Percentiles rank a stretch among this genome's conserved stretches.
phyloP scores from a whole-genome alignment of 306 rosid species.

The Begonia fuchsioides region DNA sequence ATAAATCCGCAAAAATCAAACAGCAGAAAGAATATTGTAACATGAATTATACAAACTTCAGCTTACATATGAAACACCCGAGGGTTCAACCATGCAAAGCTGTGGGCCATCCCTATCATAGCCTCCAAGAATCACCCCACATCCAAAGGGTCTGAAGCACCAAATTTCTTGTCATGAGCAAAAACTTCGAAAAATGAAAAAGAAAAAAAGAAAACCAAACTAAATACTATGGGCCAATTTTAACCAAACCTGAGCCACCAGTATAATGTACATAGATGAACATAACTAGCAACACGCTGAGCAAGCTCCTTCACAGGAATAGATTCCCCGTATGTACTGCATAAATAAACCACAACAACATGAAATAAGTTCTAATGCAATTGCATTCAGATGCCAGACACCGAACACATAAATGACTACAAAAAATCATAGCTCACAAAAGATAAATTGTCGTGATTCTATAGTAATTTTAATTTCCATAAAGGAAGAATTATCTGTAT shows the following conservation, averaged over 20 bases:
- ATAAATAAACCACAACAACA: neutral
- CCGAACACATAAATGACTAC: no score
- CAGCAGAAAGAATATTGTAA: neutral
- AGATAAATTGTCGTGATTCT: no score
- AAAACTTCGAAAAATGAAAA: neutral
- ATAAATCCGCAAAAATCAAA: neutral
- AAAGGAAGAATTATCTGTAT: no score
- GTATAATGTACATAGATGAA: conserved; percentile 89
- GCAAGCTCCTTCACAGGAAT: conserved; percentile 95
- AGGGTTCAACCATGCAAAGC: conserved; percentile 90
- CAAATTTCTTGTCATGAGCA: conserved; percentile 9
- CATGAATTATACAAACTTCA: conserved; percentile 3
- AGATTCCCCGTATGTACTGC: conserved; percentile 73
- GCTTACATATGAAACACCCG: conserved; percentile 87
- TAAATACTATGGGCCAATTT: neutral
- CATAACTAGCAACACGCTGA: conserved; percentile 93
- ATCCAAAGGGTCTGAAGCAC: conserved; percentile 84
- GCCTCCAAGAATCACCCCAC: conserved; percentile 94
- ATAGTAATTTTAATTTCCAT: no score
- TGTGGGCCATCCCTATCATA: conserved; percentile 99
- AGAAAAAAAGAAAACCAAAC: no score
- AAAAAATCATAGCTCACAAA: no score
- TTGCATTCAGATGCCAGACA: no score
- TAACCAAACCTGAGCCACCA: conserved; percentile 92
- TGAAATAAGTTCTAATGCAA: no score